Evolutionary conservation across 305 asterid genomes (phyloP).

Genomic region (Ajuga reptans): DNA sequence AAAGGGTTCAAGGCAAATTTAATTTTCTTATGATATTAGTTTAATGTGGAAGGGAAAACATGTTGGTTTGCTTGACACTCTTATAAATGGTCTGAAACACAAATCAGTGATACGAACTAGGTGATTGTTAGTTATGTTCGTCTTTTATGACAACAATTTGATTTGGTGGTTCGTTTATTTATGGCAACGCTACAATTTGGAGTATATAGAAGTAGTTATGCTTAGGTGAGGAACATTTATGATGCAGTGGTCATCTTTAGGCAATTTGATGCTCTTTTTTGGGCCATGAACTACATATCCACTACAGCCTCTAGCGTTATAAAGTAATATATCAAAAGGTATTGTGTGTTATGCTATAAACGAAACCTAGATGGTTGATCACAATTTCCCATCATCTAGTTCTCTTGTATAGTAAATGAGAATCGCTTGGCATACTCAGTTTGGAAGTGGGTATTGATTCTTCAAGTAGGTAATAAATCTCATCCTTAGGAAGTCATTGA

Average conservation of each 20-base stretch:
- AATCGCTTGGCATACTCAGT: too few species aligned
- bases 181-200: not conserved
- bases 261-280: not conserved
- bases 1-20: too few species aligned
- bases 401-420: too few species aligned
- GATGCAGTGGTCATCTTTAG: not conserved
- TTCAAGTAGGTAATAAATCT: not conserved
- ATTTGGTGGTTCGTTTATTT: not conserved
- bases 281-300: not conserved
- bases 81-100: not conserved
- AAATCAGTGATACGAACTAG: not conserved
- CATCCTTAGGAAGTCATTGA: not conserved
- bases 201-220: not conserved
- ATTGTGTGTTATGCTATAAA: too few species aligned
- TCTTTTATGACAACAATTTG: not conserved
- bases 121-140: not conserved
- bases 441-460: not conserved
- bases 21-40: too few species aligned
- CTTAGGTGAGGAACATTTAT: not conserved
- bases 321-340: too few species aligned
- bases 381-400: too few species aligned
- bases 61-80: not conserved
- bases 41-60: not conserved
- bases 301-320: not conserved
- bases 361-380: too few species aligned